Evolutionary conservation across 352 stramenopile species (phyloP), one percentile per base, ranked within the genome.

Genomic region (Globisporangium cystogenes): DNA sequence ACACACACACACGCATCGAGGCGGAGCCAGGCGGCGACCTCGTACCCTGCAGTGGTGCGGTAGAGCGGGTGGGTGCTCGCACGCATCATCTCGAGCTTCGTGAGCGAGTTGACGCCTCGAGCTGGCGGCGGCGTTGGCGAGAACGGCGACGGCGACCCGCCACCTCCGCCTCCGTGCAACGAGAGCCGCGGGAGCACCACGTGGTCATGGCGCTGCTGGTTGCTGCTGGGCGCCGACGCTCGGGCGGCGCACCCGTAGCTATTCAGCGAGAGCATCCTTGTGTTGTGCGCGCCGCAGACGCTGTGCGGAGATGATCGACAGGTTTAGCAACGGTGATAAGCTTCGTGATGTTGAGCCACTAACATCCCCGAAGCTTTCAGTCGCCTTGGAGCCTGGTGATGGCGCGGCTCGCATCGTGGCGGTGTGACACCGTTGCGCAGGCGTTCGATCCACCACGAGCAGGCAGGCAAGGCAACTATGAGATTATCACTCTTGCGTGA

Each of bases 71-170:
- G 74, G 6, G 57, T 55, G 4, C 46, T 35, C 2, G 45, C 39
- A 1, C 73, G 73, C 48, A 80, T 54, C 46, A 82, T 47, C 40
- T 85, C 74, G 27, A 83, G 45, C 57, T 83, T 87, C 26, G 55
- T 60, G 35, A 87, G 67, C 48, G 73, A 87, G 11, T 68, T 72
- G 18, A 59, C 62, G 29, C 64, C 62, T 12, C 63, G 62, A 2
- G 65, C 52, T 1, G 61, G 64, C 12, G 68, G 57, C 3, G 68
- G 63, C 16, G 47, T 53, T n/a, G 44, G 53, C 12, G 33, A 47
- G 18, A 61, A 39, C 14, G 20, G 39, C 24, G 16, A 26, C 8
- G 31, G 12, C n/a, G n/a, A n/a, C n/a, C n/a, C n/a, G n/a, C n/a
- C n/a, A 6, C 62, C 65, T n/a, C 47, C 33, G 20, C 66, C 46